These are phyloP conservation scores for Colletotrichum lupini DNA, from an alignment of 2,329 filamentous ascomycete species.

Conservation along the genomic window DNA sequence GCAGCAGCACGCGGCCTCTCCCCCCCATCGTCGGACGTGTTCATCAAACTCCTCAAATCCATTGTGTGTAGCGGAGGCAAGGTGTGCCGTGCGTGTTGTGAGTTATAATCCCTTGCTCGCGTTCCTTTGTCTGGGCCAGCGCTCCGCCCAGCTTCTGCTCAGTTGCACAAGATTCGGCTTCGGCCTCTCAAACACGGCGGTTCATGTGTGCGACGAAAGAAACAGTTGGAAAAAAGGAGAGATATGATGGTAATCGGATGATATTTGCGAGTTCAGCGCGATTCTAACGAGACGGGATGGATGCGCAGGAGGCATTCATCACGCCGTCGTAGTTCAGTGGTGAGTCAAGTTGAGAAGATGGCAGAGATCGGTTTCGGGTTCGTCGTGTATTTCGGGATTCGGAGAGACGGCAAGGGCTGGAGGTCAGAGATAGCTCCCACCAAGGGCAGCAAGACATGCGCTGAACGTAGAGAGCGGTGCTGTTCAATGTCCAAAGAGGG, in stretches of 20 bases:
- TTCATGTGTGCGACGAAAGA: conserved; percentile 28
- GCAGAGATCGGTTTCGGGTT: conserved; percentile 1
- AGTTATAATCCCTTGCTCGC: conserved; percentile 7
- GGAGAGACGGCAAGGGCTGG: conserved; percentile 6
- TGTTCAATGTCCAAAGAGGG: not conserved
- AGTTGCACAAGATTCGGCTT: conserved; percentile 31
- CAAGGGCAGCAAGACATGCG: conserved; percentile 19
- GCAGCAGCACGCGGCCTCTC: conserved; percentile 48
- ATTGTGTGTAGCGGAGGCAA: conserved; percentile 44
- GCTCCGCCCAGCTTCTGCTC: conserved; percentile 30
- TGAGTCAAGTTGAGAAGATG: not conserved
- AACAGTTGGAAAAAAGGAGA: not conserved
- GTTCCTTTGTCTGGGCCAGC: conserved; percentile 17
- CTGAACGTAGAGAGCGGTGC: not conserved
- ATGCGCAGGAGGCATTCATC: conserved; percentile 19
- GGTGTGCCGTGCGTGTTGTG: not conserved
- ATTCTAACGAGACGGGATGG: conserved; percentile 8
- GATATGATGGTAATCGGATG: not conserved
- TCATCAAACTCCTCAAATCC: conserved; percentile 67
- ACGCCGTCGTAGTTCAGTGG: conserved; percentile 25
- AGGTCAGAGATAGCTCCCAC: conserved; percentile 11
- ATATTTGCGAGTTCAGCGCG: not conserved
- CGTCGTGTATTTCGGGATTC: conserved; percentile 20
- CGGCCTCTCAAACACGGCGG: conserved; percentile 18
- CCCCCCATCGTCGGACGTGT: conserved; percentile 60